Base-by-base conservation (phyloP, 192 early-diverging fungal genomes). In the Geosiphon pyriformis region DNA sequence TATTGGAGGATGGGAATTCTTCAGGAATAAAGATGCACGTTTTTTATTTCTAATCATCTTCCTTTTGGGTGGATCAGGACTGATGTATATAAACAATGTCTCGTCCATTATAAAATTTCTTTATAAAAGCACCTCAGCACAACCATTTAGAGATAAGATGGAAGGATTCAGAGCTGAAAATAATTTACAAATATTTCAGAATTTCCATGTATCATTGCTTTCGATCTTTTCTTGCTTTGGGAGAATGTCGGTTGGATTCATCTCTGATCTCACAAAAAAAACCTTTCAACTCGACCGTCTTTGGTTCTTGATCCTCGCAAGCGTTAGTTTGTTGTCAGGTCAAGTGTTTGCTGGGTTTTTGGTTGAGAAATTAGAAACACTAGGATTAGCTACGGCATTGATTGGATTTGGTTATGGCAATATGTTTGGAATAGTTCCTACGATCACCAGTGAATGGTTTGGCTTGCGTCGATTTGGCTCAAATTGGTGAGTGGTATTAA, bases 71-170 rank as follows among this genome's bases (percentile, higher is more conserved):
- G 76, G 76, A 11, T 66, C 67, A 18, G 69, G 72, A 34, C 31
- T 79, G 42, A 79, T 79, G 78, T 74, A 76, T 42, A 66, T 79
- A 4, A 72, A 75, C 27, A 76, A 75, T 48, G 74, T 73, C 11
- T 74, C 74, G 11, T 68, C 59, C 11, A 63, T 79, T 34, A 67
- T 79, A 22, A 70, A 72, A 27, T 74, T 70, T 18, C 64, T 79
- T 37, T 79, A 67, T 67, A 2, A 42, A 6, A 42, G 7, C 7
- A 42, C 37, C 15, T 42, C 15, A 42, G 15, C 15, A n/a, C n/a
- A n/a, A n/a, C n/a, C n/a, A n/a, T n/a, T n/a, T n/a, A n/a, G n/a
- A n/a, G n/a, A n/a, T n/a, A n/a, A n/a, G n/a, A n/a, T n/a, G n/a
- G n/a, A n/a, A n/a, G n/a, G n/a, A 15, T 66, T 65, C 0, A 68